Conservation (phyloP, 2,329 filamentous ascomycete genomes). For the Talaromyces sp. region DNA sequence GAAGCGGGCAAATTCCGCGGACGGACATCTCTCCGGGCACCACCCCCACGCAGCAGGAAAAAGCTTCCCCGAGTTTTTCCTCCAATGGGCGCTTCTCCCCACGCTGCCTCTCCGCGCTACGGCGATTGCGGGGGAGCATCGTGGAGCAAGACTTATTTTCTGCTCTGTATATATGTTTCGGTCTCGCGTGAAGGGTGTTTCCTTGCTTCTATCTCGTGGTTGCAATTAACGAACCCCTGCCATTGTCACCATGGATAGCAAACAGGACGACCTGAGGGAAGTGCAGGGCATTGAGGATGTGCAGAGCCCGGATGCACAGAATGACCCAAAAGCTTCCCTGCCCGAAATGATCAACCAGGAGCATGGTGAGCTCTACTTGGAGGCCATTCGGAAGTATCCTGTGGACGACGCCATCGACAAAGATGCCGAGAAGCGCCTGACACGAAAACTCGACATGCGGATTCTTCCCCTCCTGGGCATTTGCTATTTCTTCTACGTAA, state of each 20-base stretch:
- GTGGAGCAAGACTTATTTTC: neutral
- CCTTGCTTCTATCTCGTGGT: neutral
- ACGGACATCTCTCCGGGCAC: neutral
- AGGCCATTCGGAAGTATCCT: constrained; percentile 7
- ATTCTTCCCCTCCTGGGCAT: constrained; percentile 6
- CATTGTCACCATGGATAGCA: neutral
- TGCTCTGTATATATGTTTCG: neutral
- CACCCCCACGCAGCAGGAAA: neutral
- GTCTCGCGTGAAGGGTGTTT: neutral
- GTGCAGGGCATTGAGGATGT: constrained; percentile 1
- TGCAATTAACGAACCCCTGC: neutral
- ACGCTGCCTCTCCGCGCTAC: neutral
- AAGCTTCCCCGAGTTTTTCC: neutral
- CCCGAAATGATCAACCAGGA: constrained; percentile 3
- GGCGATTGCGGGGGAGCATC: neutral
- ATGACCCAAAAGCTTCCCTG: neutral
- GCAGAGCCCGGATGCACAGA: neutral
- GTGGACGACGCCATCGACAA: constrained; percentile 6
- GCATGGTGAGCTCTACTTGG: constrained; percentile 5
- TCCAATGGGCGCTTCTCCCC: neutral
- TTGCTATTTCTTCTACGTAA: constrained; percentile 9
- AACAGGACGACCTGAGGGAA: neutral
- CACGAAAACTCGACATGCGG: constrained; percentile 5
- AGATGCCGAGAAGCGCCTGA: constrained; percentile 5
- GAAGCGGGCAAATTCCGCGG: neutral